A percentile compares a stretch with the other conserved stretches of the same genome.
Evolutionary conservation across 2,329 filamentous ascomycete genomes (phyloP).

Genomic region (Fonsecaea pedrosoi): DNA sequence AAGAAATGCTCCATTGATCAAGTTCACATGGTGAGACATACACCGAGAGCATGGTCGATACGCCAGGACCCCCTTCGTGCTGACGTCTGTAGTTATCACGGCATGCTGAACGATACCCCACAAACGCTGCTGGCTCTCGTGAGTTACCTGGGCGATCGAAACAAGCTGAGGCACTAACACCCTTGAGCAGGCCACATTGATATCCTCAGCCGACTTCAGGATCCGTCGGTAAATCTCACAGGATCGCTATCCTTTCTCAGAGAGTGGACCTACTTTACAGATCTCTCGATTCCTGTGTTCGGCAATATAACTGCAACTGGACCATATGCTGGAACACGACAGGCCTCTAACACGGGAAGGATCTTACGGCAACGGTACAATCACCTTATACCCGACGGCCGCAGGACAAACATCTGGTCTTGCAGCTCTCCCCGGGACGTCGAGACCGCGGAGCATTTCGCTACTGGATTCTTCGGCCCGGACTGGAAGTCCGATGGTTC

Average conservation of each 20-base stretch:
- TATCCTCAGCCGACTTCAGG: constrained; percentile 57
- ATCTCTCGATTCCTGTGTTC: constrained; percentile 51
- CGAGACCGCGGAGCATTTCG: constrained; percentile 63
- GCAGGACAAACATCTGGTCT: constrained; percentile 59
- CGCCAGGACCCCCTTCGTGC: not conserved
- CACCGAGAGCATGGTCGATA: not conserved
- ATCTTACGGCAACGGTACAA: constrained; percentile 61
- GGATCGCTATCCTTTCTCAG: constrained; percentile 63
- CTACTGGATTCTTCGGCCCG: constrained; percentile 61
- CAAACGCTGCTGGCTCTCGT: constrained; percentile 57
- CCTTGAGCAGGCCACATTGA: constrained; percentile 52
- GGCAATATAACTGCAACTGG: constrained; percentile 63
- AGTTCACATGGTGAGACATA: constrained; percentile 62
- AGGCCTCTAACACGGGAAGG: constrained; percentile 62
- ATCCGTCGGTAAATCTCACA: constrained; percentile 50
- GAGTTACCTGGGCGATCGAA: constrained; percentile 42
- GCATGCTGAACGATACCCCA: constrained; percentile 65
- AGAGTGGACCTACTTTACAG: constrained; percentile 62
- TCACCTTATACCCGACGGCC: constrained; percentile 50
- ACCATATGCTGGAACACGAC: constrained; percentile 62
- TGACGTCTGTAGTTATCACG: constrained; percentile 57
- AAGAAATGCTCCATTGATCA: constrained; percentile 60
- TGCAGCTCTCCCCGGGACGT: constrained; percentile 62
- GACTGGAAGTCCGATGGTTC: constrained; percentile 49
- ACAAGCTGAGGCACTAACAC: not conserved